Evolutionary conservation across 2,329 filamentous ascomycete genomes (phyloP), one percentile per base, ranked within the genome.

Genomic region (Chrysoporthe deuterocubensis): DNA sequence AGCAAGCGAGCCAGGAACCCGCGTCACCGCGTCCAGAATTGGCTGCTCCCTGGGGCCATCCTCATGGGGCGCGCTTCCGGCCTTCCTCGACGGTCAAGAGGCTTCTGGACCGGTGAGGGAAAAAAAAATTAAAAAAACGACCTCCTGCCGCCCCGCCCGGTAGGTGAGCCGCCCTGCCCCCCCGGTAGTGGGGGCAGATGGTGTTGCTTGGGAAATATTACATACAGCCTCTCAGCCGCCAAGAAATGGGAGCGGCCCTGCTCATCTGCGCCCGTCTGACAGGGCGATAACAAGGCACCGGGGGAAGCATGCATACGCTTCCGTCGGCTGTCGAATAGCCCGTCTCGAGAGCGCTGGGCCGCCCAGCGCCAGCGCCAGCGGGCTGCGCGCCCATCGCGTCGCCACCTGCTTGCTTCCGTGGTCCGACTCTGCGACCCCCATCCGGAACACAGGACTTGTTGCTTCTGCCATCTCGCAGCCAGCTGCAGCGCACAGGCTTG

Each of bases 221-320:
- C 16, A 68, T 26, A 34, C 16, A 68, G 50, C 67, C 63, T 54
- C 58, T 59, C 63, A 63, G 67, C 58, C 52, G 64, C 59, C 61
- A 18, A 50, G 37, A 62, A 50, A 59, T 37, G 11, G 44, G 44
- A 21, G 43, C 43, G 7, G 16, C 43, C 32, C 18, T 32, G 16
- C 32, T 8, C 16, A 62, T 32, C 21, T 52, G 18, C 48, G 44
- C 59, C 37, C 9, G 13, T 32, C 43, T 64, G 64, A 64, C 63
- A 62, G 43, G 42, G 44, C 62, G 56, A 67, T 59, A 67, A 52
- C 56, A 57, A 48, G 46, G 57, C 60, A 44, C 58, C 26, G 26
- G 26, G 58, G 48, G 52, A 58, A 54, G 34, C 46, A 50, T 69
- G 67, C 61, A 62, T 58, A 34, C 14, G 7, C 18, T 42, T 21